Conservation (phyloP, 108 stramenopile species). For the Asterionellopsis glacialis region DNA sequence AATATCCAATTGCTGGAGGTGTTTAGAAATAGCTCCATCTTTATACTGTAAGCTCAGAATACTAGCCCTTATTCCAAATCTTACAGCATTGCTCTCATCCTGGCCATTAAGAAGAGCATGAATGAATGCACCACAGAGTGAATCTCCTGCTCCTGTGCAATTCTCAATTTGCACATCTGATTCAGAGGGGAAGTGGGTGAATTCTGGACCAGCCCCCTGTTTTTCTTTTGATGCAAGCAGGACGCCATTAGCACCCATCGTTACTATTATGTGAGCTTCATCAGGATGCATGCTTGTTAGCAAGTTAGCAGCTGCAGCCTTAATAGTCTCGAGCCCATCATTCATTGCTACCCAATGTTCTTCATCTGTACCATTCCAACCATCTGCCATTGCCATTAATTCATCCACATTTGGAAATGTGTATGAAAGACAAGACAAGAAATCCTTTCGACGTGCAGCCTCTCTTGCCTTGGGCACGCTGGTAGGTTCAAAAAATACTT, state of each 20-base stretch:
- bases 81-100: constrained; percentile 25
- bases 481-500: constrained; percentile 67
- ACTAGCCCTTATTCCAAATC: constrained; percentile 50
- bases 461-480: constrained; percentile 49
- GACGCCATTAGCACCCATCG: constrained; percentile 43
- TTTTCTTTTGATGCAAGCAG: constrained; percentile 35
- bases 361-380: too few species aligned
- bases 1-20: too few species aligned
- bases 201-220: neutral
- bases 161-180: constrained; percentile 22
- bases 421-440: constrained; percentile 29
- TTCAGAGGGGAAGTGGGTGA: constrained; percentile 29
- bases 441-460: constrained; percentile 17
- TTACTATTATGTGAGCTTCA: constrained; percentile 35
- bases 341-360: neutral
- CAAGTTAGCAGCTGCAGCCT: constrained; percentile 21
- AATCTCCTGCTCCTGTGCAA: constrained; percentile 66
- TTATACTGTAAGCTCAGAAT: constrained; percentile 35
- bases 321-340: constrained; percentile 4
- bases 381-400: constrained; percentile 46
- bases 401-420: constrained; percentile 66
- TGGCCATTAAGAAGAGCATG: constrained; percentile 43
- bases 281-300: constrained; percentile 38
- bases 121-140: constrained; percentile 57
- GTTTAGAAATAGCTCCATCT: constrained; percentile 36